phyloP scores from a whole-genome alignment of 331 rosid genomes.

The Malus hybrid region DNA sequence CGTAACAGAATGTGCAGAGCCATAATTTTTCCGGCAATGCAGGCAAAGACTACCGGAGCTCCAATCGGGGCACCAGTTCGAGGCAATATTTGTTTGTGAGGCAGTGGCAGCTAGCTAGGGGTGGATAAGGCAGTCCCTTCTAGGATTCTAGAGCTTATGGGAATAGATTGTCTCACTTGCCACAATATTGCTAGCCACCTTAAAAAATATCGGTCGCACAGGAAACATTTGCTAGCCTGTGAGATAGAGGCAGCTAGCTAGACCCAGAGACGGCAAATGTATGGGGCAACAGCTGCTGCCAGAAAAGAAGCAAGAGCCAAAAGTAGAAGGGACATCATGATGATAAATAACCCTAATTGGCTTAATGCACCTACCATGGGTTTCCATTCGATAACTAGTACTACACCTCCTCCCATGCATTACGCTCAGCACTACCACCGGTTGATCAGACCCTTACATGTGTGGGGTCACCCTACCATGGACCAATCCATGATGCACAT shows the following conservation, averaged over 20 bases:
- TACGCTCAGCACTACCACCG: constrained; percentile 19
- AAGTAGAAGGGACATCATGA: neutral
- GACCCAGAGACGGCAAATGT: constrained; percentile 69
- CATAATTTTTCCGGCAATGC: constrained; percentile 22
- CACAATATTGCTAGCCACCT: constrained; percentile 98
- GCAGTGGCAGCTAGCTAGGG: constrained; percentile 28
- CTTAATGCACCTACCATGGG: constrained; percentile 49
- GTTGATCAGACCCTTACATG: constrained; percentile 81
- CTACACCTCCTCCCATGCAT: constrained; percentile 5
- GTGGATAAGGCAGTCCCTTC: constrained; percentile 98
- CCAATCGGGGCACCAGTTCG: constrained; percentile 8
- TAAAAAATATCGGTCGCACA: constrained; percentile 86
- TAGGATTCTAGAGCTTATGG: constrained; percentile 90
- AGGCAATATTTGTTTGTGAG: neutral
- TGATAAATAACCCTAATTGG: constrained; percentile 27
- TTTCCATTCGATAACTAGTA: constrained; percentile 38
- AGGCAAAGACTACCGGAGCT: constrained; percentile 11
- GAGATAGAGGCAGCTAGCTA: constrained; percentile 93
- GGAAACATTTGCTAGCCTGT: constrained; percentile 85
- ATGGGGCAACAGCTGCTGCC: constrained; percentile 11
- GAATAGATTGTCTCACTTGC: constrained; percentile 90
- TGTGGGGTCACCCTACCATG: constrained; percentile 86
- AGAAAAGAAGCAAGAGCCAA: constrained; percentile 29
- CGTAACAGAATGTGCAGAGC: constrained; percentile 15
- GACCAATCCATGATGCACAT: constrained; percentile 53